Conservation (phyloP, 768 basidiomycete species). For the Boletellus emodensis region DNA sequence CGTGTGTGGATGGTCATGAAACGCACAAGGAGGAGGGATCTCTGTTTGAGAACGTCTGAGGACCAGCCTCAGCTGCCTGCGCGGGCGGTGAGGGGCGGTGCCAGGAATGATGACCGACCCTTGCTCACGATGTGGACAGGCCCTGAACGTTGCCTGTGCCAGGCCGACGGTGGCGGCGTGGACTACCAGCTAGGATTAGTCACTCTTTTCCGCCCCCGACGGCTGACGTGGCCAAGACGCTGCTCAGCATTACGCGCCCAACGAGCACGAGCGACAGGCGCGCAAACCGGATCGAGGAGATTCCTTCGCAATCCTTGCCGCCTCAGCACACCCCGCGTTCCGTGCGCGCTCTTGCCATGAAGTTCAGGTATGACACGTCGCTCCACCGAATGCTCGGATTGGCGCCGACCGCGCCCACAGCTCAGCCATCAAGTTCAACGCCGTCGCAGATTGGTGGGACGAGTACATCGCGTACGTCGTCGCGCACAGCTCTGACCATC, state of each 20-base stretch:
- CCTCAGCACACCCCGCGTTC: conserved; percentile 1
- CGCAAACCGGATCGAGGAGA: conserved; percentile 19
- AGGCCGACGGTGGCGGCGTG: too few species aligned
- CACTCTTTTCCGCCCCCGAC: not conserved
- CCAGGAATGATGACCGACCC: too few species aligned
- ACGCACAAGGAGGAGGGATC: too few species aligned
- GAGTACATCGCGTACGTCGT: conserved; percentile 78
- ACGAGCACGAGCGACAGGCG: not conserved
- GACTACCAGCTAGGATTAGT: too few species aligned
- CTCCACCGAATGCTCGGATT: not conserved
- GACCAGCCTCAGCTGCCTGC: too few species aligned
- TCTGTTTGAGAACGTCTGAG: not conserved
- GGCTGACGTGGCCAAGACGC: not conserved
- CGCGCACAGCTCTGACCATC: not conserved
- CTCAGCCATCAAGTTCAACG: conserved; percentile 87
- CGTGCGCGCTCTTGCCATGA: conserved; percentile 26
- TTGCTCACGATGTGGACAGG: too few species aligned
- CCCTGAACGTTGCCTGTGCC: too few species aligned
- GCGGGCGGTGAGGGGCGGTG: too few species aligned
- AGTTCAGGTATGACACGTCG: conserved; percentile 27
- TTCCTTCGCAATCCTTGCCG: conserved; percentile 20
- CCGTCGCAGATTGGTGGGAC: conserved; percentile 89
- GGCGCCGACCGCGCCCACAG: conserved; percentile 31
- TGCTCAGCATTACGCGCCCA: conserved; percentile 10
- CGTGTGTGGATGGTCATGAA: not conserved